Evolutionary conservation across 2,329 filamentous ascomycete species (phyloP), one percentile per base, ranked within the genome.

Genomic region (Ophiosphaerella korrae): DNA sequence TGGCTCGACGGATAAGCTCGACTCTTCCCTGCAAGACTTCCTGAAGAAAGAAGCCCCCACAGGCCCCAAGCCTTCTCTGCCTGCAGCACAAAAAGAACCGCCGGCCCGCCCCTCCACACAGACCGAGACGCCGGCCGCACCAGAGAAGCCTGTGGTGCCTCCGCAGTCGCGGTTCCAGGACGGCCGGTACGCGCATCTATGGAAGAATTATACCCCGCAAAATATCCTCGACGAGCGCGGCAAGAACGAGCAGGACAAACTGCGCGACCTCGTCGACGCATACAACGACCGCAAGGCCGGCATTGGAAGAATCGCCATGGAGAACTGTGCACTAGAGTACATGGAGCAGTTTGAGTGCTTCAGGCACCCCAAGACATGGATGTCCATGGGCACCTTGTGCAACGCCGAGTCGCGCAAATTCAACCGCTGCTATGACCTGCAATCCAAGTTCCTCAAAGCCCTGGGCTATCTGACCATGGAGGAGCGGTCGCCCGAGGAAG

Each of bases 281-380:
- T 95, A 88, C 81, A 95, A 96, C 73, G 85, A 90, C 68, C 86
- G 92, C 55, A 90, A 89, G 70, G 83, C 84, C 31, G 82, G 85
- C 48, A 89, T 97, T 55, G 90, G 89, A 26, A 81, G 83, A 36
- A 89, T 91, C 1, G 92, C 93, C 8, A 80, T 96, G 67, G 94
- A 99, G 77, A 99, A 97, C 73, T 99, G 94, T 74, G 88, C 91
- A 1, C 74, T 92, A 53, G 90, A 96, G 71, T 91, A 97, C 77
- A 81, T 90, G 69, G 87, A 88, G 51, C 88, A 95, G 79, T 86
- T 87, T 53, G 82, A 88, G 41, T 99, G 94, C 79, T 94, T 94
- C 80, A 82, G 83, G 64, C 80, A 81, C 47, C 92, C 92, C 24
- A 52, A 57, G 32, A 82, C 80, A 42, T 84, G 85, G 78, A 75